Evolutionary conservation across 352 stramenopile species (phyloP), one percentile per base, ranked within the genome.

Genomic region (Phytophthora lateralis): DNA sequence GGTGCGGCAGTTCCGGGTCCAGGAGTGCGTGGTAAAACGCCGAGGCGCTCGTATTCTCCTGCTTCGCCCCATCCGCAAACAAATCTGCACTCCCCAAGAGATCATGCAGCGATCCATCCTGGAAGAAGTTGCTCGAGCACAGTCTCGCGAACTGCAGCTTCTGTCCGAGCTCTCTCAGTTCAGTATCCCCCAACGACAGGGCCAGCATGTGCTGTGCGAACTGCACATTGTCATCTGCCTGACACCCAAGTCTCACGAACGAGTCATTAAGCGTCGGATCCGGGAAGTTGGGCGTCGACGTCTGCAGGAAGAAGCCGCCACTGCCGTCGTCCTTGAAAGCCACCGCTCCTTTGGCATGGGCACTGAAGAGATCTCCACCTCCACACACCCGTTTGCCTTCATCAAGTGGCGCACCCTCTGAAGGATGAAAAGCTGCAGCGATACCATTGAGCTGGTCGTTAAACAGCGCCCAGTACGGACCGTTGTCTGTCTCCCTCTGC

Each of bases 391-490:
- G 35, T 42, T 72, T 64, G n/a, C 63, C 53, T 1, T 35, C 27
- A 30, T 35, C 27, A 30, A 60, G 1, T 2, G 5, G 30, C 32
- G 30, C 10, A 2, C n/a, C 27, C 12, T 34, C 24, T 8, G 46
- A 24, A 10, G 60, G 62, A 12, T 73, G 29, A 37, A 67, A 82
- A 32, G 49, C 47, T 14, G 53, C 63, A 6, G 84, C 81, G 42
- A 91, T 86, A 15, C 78, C 82, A 38, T 91, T 89, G 30, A 90
- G 58, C 52, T 93, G 85, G 60, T 93, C 85, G 42, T 91, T 93
- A 43, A 90, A 91, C 12, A 84, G n/a, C 3, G 79, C 82, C 85
- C 85, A 93, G 55, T 90, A 90, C 6, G 57, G 55, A 46, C 57
- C 48, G 3, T 24, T 29, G 10, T 56, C 24, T 12, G 45, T 30